phyloP scores from a whole-genome alignment of 768 basidiomycete species.

The Boletus pseudopeckii region DNA sequence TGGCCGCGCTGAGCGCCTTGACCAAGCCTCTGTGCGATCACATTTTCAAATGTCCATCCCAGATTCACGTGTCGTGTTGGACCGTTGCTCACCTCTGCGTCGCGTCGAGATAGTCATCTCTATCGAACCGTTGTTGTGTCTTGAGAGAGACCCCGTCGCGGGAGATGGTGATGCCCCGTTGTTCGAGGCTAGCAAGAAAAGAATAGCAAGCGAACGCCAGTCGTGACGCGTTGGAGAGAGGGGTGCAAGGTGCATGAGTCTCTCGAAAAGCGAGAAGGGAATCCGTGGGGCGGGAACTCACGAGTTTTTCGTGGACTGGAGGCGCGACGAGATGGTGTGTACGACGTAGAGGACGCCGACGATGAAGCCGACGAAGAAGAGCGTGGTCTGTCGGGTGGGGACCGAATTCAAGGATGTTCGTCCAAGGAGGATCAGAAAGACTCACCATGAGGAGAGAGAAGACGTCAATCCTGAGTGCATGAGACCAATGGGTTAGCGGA shows the following conservation, averaged over 20 bases:
- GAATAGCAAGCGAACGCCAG: no score
- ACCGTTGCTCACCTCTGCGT: conserved; percentile 54
- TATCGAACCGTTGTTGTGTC: conserved; percentile 54
- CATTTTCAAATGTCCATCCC: no score
- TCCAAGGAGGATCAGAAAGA: background rate
- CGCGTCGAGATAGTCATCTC: conserved; percentile 67
- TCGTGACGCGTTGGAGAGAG: no score
- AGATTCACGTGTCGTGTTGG: no score
- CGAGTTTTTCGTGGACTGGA: conserved; percentile 54
- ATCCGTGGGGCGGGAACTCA: conserved; percentile 29
- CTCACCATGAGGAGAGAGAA: conserved; percentile 17
- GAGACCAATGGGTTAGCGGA: background rate
- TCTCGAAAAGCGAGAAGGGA: background rate
- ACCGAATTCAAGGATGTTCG: background rate
- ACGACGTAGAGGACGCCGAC: conserved; percentile 40
- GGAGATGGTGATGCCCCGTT: conserved; percentile 54
- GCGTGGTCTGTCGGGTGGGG: conserved; percentile 31
- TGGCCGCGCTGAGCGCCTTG: conserved; percentile 47
- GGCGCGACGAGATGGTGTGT: conserved; percentile 38
- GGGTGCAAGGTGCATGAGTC: background rate
- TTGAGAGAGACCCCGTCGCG: conserved; percentile 63
- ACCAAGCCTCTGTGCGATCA: conserved; percentile 40
- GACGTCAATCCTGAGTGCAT: conserved; percentile 13
- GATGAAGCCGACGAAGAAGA: conserved; percentile 44
- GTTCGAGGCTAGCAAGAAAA: conserved; percentile 35